Evolutionary conservation across 495 filamentous ascomycete species (phyloP).

Genomic region (Opeltia flavorubescens): DNA sequence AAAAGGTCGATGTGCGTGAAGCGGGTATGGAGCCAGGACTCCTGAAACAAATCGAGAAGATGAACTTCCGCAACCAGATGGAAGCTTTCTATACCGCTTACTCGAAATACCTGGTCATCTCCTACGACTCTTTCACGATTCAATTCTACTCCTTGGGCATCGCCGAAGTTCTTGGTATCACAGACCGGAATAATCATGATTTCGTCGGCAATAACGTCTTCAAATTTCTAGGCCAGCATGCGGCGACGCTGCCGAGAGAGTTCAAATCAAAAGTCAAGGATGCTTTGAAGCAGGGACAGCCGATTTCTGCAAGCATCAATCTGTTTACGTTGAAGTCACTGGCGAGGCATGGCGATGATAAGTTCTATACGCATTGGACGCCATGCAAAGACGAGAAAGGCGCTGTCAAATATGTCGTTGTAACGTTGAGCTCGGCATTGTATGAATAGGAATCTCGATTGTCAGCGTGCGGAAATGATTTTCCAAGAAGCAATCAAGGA

Average conservation of each 20-base stretch:
- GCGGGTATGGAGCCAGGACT: constrained; percentile 27
- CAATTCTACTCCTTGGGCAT: constrained; percentile 23
- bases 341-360: constrained; percentile 21
- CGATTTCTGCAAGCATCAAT: constrained; percentile 27
- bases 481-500: no score
- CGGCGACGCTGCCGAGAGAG: constrained; percentile 21
- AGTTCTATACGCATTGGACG: constrained; percentile 39
- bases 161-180: constrained; percentile 30
- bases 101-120: constrained; percentile 30
- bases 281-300: constrained; percentile 24
- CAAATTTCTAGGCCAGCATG: constrained; percentile 28
- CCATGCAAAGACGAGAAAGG: constrained; percentile 38
- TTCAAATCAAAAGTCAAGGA: constrained; percentile 26
- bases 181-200: constrained; percentile 18
- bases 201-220: constrained; percentile 36
- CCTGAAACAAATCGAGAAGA: constrained; percentile 22
- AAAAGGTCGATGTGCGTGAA: constrained; percentile 13
- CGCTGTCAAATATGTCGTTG: constrained; percentile 29
- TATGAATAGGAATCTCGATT: no score
- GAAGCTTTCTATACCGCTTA: constrained; percentile 33
- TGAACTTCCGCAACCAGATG: constrained; percentile 28
- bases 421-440: constrained; percentile 21
- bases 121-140: constrained; percentile 19
- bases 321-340: constrained; percentile 14
- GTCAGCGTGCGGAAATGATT: no score